Evolutionary conservation across 371 early-diverging fungal species (phyloP).

Genomic region (Catenaria anguillulae): DNA sequence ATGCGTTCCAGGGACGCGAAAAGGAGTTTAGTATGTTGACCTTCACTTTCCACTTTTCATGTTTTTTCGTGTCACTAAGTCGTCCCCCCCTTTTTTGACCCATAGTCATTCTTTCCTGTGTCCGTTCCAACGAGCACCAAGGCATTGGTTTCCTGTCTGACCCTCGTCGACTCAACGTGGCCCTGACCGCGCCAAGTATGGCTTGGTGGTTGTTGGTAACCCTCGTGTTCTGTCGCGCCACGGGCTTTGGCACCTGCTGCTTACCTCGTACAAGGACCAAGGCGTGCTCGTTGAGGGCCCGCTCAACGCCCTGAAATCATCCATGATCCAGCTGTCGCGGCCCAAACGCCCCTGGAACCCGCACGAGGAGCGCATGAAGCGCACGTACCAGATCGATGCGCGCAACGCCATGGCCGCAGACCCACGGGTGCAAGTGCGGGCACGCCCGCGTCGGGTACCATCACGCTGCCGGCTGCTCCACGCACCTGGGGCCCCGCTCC

Average conservation of each 20-base stretch:
- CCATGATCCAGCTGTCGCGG: slow-evolving; percentile 68
- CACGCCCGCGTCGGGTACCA: no score
- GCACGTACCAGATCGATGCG: not conserved
- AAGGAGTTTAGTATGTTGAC: slow-evolving; percentile 81
- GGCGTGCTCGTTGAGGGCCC: slow-evolving; percentile 89
- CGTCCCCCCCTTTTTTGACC: no score
- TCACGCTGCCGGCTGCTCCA: no score
- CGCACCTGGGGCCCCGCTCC: no score
- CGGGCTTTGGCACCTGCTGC: slow-evolving; percentile 89
- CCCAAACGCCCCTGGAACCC: slow-evolving; percentile 27
- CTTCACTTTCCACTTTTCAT: no score
- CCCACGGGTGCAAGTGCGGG: not conserved
- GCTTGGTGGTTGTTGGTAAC: slow-evolving; percentile 89
- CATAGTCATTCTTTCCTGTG: slow-evolving; percentile 80
- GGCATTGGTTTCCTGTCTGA: slow-evolving; percentile 98
- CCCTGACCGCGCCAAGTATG: slow-evolving; percentile 94
- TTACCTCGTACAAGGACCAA: slow-evolving; percentile 82
- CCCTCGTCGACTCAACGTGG: slow-evolving; percentile 94
- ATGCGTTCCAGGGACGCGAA: slow-evolving; percentile 99
- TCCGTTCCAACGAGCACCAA: slow-evolving; percentile 91
- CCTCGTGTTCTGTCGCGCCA: slow-evolving; percentile 81
- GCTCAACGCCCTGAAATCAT: slow-evolving; percentile 66
- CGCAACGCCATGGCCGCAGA: not conserved
- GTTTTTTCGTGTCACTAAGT: no score
- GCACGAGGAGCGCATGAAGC: slow-evolving; percentile 17